Conservation (phyloP, 805 yeast genomes). For the Metschnikowia santaceciliae region DNA sequence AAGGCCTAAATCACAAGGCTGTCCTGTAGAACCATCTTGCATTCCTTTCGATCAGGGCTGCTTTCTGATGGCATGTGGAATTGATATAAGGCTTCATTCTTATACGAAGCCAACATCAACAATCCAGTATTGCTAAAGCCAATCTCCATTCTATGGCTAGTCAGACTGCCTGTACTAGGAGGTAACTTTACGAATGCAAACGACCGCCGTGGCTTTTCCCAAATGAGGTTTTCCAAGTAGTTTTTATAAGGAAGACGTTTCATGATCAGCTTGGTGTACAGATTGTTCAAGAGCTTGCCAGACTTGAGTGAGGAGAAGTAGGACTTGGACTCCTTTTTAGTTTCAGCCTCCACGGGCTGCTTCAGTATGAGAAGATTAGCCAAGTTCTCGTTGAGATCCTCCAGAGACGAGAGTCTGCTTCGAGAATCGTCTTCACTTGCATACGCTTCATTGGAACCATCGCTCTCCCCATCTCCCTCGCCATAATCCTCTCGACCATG, state of each 20-base stretch:
- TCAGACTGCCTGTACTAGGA: conserved; percentile 10
- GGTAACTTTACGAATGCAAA: conserved; percentile 40
- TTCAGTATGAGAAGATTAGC: conserved; percentile 33
- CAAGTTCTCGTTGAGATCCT: conserved; percentile 40
- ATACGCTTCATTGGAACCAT: conserved; percentile 11
- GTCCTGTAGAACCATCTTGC: conserved; percentile 28
- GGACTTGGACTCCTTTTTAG: conserved; percentile 10
- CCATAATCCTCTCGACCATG: conserved; percentile 1
- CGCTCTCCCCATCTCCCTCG: conserved; percentile 3
- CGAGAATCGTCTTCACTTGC: conserved; percentile 18
- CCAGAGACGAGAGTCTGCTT: conserved; percentile 28
- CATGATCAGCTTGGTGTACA: conserved; percentile 35
- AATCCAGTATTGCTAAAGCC: conserved; percentile 32
- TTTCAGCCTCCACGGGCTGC: conserved; percentile 10
- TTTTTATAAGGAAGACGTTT: conserved; percentile 39
- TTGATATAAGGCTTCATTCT: conserved; percentile 36
- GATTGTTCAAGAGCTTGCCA: conserved; percentile 29
- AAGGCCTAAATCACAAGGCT: conserved; percentile 10
- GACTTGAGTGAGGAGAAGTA: conserved; percentile 24
- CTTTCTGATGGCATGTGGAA: conserved; percentile 29
- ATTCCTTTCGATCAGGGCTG: conserved; percentile 27
- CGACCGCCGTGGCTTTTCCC: conserved; percentile 42
- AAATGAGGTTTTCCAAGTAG: conserved; percentile 37
- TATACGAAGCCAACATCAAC: conserved; percentile 36
- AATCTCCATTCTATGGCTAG: conserved; percentile 28